These are phyloP conservation scores for Chaetomium tenue DNA, from an alignment of 495 filamentous ascomycete genomes.

Conservation along the genomic window DNA sequence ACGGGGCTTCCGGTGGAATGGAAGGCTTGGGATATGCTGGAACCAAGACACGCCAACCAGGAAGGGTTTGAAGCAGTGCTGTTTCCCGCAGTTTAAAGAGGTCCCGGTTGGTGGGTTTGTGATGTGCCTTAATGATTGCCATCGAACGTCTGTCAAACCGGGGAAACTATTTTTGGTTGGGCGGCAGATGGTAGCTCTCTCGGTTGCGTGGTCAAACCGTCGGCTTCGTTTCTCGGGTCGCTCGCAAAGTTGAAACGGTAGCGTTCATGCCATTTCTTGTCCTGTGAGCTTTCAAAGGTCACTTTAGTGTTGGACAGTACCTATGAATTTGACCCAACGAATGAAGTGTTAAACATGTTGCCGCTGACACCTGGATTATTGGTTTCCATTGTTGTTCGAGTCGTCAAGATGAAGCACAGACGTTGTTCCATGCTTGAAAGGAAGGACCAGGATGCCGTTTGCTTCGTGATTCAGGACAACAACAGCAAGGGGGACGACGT, in stretches of 20 bases:
- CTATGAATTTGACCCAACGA: not conserved
- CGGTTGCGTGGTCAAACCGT: not conserved
- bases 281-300: not conserved
- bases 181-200: no score
- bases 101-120: not conserved
- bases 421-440: no score
- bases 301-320: not conserved
- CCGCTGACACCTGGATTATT: no score
- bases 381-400: no score
- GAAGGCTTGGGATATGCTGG: not conserved
- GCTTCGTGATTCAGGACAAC: not conserved
- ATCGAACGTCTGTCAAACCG: not conserved
- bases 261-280: slow-evolving; percentile 29
- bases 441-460: no score
- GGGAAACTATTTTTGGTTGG: not conserved
- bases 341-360: not conserved
- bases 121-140: slow-evolving; percentile 17
- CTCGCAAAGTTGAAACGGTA: slow-evolving; percentile 31
- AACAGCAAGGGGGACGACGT: not conserved
- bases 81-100: not conserved
- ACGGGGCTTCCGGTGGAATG: not conserved
- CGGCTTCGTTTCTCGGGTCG: slow-evolving; percentile 1
- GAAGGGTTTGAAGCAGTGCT: not conserved
- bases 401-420: no score
- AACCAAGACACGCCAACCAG: not conserved